Evolutionary conservation across 192 early-diverging fungal genomes (phyloP).

Genomic region (Chytriomyces hyalinus): DNA sequence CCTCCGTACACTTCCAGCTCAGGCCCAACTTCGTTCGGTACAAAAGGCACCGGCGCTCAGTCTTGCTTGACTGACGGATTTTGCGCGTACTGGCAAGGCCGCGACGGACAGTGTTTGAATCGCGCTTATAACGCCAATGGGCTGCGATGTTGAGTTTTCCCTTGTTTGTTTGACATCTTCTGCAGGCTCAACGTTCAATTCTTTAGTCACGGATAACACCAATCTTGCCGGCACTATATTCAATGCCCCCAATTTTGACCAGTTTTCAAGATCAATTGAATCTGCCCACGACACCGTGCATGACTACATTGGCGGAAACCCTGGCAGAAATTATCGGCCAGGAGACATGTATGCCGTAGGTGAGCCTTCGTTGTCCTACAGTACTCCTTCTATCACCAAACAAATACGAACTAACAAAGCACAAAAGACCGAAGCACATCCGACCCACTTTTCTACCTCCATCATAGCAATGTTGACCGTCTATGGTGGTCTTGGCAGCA

Average conservation of each 20-base stretch:
- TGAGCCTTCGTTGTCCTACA: too few relatives aligned
- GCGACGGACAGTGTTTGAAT: background rate
- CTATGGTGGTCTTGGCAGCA: constrained; percentile 30
- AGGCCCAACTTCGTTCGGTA: too few relatives aligned
- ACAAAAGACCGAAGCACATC: background rate
- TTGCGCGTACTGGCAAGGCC: background rate
- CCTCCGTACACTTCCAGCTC: too few relatives aligned
- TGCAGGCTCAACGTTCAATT: background rate
- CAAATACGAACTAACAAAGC: too few relatives aligned
- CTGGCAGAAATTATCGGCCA: too few relatives aligned
- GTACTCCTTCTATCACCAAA: too few relatives aligned
- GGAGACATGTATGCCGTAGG: background rate
- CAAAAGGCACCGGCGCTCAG: background rate
- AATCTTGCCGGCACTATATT: background rate
- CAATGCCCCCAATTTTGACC: background rate
- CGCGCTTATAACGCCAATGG: background rate
- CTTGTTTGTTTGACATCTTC: too few relatives aligned
- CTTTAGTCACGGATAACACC: background rate
- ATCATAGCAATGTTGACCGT: constrained; percentile 25
- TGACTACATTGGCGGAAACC: background rate
- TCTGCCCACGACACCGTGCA: background rate
- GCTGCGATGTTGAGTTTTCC: too few relatives aligned
- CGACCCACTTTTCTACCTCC: constrained; percentile 37
- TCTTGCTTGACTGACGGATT: background rate
- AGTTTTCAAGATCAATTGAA: background rate